Evolutionary conservation across 257 asterid species (phyloP).

Genomic region (Henckelia pumila): DNA sequence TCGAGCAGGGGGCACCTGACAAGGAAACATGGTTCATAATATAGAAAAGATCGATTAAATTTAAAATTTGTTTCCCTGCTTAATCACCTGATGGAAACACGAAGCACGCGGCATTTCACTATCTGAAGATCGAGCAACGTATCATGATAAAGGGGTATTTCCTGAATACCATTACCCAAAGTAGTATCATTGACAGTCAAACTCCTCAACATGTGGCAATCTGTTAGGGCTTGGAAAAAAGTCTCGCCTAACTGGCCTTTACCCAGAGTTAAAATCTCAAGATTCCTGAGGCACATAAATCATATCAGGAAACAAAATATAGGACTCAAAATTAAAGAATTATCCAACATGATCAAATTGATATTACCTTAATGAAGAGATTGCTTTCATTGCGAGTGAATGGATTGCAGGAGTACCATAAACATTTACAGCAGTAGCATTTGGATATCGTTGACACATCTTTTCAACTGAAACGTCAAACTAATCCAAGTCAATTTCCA

Average conservation of each 20-base stretch:
- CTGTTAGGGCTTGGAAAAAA: constrained; percentile 71
- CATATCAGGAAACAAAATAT: constrained; percentile 27
- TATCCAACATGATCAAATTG: constrained; percentile 18
- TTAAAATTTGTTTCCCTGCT: constrained; percentile 3
- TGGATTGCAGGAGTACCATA: constrained; percentile 70
- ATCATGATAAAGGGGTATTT: constrained; percentile 70
- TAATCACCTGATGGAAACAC: constrained; percentile 78
- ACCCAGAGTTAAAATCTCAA: constrained; percentile 84
- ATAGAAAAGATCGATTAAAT: not conserved
- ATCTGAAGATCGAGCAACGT: constrained; percentile 71
- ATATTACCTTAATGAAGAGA: constrained; percentile 64
- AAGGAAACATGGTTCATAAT: constrained; percentile 29
- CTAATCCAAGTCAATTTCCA: constrained; percentile 19
- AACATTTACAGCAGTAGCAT: constrained; percentile 79
- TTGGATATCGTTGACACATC: constrained; percentile 87
- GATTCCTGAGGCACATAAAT: constrained; percentile 56
- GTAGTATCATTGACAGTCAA: constrained; percentile 83
- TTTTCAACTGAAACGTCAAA: constrained; percentile 58
- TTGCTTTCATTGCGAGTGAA: constrained; percentile 66
- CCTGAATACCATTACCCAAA: constrained; percentile 90
- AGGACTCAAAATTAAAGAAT: constrained; percentile 1
- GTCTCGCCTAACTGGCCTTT: constrained; percentile 84
- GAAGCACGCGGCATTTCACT: constrained; percentile 90
- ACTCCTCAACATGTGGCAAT: constrained; percentile 71
- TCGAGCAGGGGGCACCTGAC: constrained; percentile 89